These are phyloP conservation scores for Chaetomium sp. DNA, from an alignment of 2,329 filamentous ascomycete species.

Conservation along the genomic window DNA sequence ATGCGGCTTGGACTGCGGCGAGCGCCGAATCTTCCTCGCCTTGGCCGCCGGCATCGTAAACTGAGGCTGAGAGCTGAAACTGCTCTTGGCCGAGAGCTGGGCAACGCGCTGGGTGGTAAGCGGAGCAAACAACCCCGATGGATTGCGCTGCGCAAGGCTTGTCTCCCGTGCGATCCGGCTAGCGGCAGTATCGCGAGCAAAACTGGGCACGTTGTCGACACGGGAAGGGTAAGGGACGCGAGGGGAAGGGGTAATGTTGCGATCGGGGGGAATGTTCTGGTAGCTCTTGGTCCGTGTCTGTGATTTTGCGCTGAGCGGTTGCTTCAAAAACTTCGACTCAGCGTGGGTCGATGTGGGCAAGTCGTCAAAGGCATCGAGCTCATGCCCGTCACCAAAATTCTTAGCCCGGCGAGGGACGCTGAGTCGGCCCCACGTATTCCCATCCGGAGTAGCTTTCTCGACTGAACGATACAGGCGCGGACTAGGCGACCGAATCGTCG, in stretches of 20 bases:
- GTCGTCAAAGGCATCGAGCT: constrained; percentile 91
- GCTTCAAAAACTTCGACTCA: constrained; percentile 78
- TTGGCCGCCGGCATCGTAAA: constrained; percentile 31
- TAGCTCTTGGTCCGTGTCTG: constrained; percentile 50
- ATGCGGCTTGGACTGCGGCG: constrained; percentile 66
- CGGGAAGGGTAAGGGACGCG: constrained; percentile 51
- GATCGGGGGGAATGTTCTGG: constrained; percentile 49
- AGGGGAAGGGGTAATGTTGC: constrained; percentile 47
- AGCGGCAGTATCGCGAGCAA: constrained; percentile 59
- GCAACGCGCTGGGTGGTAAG: constrained; percentile 49
- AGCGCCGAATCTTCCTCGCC: constrained; percentile 51
- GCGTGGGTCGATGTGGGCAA: constrained; percentile 77
- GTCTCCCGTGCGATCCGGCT: constrained; percentile 60
- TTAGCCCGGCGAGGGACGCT: constrained; percentile 64
- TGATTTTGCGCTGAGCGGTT: constrained; percentile 64
- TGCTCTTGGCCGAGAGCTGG: constrained; percentile 45
- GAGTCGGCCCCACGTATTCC: constrained; percentile 55
- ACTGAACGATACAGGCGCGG: constrained; percentile 42
- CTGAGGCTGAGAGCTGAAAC: constrained; percentile 41
- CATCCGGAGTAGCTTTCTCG: constrained; percentile 36
- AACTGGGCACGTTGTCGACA: constrained; percentile 50
- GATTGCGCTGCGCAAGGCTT: constrained; percentile 52
- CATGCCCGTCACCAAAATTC: constrained; percentile 85
- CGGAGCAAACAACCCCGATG: constrained; percentile 49
- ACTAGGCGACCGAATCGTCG: constrained; percentile 54